These are phyloP conservation scores for Scenedesmus sp. DNA, from an alignment of 163 green algal genomes.

Conservation along the genomic window DNA sequence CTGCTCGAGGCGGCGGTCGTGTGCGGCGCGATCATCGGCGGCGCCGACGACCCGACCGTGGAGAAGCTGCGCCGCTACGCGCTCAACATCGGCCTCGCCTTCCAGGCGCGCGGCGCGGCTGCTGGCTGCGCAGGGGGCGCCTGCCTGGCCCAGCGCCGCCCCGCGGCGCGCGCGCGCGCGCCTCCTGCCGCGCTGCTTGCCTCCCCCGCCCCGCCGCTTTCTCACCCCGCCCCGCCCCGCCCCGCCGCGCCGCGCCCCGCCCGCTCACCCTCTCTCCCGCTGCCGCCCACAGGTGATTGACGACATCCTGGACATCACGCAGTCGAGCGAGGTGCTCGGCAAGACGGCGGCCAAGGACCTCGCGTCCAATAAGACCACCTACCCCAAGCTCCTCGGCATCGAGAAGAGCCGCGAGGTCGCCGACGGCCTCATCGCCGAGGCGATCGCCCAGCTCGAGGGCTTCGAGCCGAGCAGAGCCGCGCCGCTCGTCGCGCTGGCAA, in stretches of 20 bases:
- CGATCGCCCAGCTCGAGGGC: slow-evolving; percentile 85
- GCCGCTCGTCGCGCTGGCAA: slow-evolving; percentile 87
- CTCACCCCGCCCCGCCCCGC: too few relatives aligned
- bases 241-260: too few relatives aligned
- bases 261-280: too few relatives aligned
- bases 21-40: slow-evolving; percentile 90
- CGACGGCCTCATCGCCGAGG: slow-evolving; percentile 88
- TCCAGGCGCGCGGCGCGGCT: slow-evolving; percentile 80
- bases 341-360: slow-evolving; percentile 99
- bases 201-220: too few relatives aligned
- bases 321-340: slow-evolving; percentile 92
- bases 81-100: slow-evolving; percentile 95
- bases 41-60: slow-evolving; percentile 84
- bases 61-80: slow-evolving; percentile 93
- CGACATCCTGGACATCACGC: slow-evolving; percentile 98
- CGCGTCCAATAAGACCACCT: slow-evolving; percentile 94
- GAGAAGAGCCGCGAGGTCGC: slow-evolving; percentile 86
- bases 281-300: slow-evolving; percentile 86
- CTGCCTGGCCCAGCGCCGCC: too few relatives aligned
- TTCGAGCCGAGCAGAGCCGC: slow-evolving; percentile 85
- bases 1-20: slow-evolving; percentile 96
- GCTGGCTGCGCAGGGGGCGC: too few relatives aligned
- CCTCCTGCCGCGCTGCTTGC: too few relatives aligned
- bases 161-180: too few relatives aligned
- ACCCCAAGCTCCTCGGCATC: slow-evolving; percentile 93